A percentile compares a stretch with the other conserved stretches of the same genome.
phyloP scores from a whole-genome alignment of 2,329 filamentous ascomycete species.

The Furcasterigmium sp. region DNA sequence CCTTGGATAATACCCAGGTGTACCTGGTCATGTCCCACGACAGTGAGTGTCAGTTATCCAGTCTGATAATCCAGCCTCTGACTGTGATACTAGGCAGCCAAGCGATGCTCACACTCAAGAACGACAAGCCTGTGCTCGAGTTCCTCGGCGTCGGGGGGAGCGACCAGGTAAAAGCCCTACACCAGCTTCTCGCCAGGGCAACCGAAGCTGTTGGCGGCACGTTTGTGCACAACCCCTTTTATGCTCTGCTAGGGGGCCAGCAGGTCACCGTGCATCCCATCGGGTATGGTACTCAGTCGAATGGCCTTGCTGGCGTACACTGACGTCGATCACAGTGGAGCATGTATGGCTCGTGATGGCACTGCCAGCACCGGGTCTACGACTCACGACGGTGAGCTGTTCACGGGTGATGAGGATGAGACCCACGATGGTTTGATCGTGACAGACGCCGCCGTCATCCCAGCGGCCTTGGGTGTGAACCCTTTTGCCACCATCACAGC shows the following conservation, averaged over 20 bases:
- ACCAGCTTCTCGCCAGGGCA: slow-evolving; percentile 45
- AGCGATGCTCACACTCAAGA: slow-evolving; percentile 50
- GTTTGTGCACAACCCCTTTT: slow-evolving; percentile 54
- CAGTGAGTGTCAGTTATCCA: too few relatives aligned
- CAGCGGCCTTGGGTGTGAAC: slow-evolving; percentile 59
- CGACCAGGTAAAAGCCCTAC: slow-evolving; percentile 47
- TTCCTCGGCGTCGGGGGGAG: slow-evolving; percentile 55
- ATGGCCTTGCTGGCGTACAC: slow-evolving; percentile 6
- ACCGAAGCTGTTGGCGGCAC: slow-evolving; percentile 55
- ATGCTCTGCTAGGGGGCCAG: slow-evolving; percentile 48
- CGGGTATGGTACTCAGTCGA: slow-evolving; percentile 32
- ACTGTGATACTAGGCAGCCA: slow-evolving; percentile 41
- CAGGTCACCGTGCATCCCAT: slow-evolving; percentile 63
- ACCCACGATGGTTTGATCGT: slow-evolving; percentile 55
- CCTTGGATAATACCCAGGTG: slow-evolving; percentile 54
- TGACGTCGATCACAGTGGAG: slow-evolving; percentile 39
- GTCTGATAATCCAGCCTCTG: slow-evolving; percentile 1
- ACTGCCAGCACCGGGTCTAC: slow-evolving; percentile 52
- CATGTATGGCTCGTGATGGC: slow-evolving; percentile 55
- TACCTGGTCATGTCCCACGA: slow-evolving; percentile 66
- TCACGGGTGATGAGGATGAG: slow-evolving; percentile 44
- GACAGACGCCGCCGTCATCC: slow-evolving; percentile 57
- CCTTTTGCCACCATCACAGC: slow-evolving; percentile 66
- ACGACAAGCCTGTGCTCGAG: slow-evolving; percentile 54
- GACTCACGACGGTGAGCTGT: slow-evolving; percentile 57